Percentiles rank a stretch among this genome's conserved stretches.
Conservation (phyloP, 2,329 filamentous ascomycete species). For the Lasiodiplodia theobromae region DNA sequence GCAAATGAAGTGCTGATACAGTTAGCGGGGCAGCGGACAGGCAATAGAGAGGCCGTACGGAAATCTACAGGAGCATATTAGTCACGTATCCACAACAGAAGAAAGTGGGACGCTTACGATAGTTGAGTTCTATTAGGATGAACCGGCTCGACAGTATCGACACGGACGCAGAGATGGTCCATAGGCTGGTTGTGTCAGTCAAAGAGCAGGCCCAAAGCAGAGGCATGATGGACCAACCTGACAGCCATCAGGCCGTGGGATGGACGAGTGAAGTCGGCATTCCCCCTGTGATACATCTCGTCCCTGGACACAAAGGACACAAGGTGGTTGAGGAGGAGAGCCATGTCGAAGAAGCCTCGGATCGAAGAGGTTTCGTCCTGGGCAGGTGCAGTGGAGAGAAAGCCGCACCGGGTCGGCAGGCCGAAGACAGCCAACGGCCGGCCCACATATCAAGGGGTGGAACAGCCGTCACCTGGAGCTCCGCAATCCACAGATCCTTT, state of each 20-base stretch:
- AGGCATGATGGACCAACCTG: background rate
- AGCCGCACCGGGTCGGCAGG: background rate
- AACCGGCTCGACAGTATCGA: conserved; percentile 24
- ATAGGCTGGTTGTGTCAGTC: conserved; percentile 15
- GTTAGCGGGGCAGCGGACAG: background rate
- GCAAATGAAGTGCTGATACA: conserved; percentile 35
- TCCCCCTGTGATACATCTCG: conserved; percentile 17
- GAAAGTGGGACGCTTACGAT: conserved; percentile 10
- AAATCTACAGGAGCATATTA: conserved; percentile 17
- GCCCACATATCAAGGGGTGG: conserved; percentile 23
- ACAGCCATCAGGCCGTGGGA: conserved; percentile 18
- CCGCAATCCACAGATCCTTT: conserved; percentile 22
- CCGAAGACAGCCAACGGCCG: conserved; percentile 10
- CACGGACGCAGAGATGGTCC: conserved; percentile 14
- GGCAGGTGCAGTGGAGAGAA: background rate
- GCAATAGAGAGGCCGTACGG: background rate
- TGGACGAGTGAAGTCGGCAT: conserved; percentile 12
- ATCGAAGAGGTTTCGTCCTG: background rate
- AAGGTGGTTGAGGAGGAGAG: conserved; percentile 23
- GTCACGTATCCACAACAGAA: background rate
- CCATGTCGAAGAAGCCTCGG: conserved; percentile 10
- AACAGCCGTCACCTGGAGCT: conserved; percentile 8
- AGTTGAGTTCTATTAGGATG: conserved; percentile 22
- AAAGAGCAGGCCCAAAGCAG: background rate
- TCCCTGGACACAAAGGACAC: conserved; percentile 18